Evolutionary conservation across 306 rosid species (phyloP), one percentile per base, ranked within the genome.

Genomic region (Ziziphus jujuba): DNA sequence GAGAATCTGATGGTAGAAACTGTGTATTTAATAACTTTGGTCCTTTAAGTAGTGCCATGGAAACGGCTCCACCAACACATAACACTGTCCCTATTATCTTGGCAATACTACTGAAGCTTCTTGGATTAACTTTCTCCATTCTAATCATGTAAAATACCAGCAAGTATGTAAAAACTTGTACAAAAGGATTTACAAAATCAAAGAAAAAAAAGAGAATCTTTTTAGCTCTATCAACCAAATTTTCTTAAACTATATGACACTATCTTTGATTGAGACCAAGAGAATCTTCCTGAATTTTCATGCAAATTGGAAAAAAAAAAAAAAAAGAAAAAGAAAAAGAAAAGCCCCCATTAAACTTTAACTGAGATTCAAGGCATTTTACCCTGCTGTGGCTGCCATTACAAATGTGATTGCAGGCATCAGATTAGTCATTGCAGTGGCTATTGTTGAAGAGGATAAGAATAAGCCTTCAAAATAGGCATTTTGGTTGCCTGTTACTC

Each of bases 1-100:
- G 20, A 63, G 81, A 73, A 25, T 51, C 73, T 20, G 77, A 48
- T 50, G 77, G 77, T 50, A 76, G 60, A 4, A 73, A 63, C 34
- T 75, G 69, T 55, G 69, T 38, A 62, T 84, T 72, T 33, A 90
- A 53, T 54, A 87, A 72, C 73, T 85, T 85, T 15, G 84, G 84
- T 36, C 97, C 97, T 70, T 89, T 85, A 1, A 87, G 40, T 34
- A 87, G 52, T 9, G 95, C 90, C 84, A 90, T 85, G 66, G 68
- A 72, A 64, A 90, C 71, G 9, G 97, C 89, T 63, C 95, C 97
- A 62, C 83, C 43, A 1, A 87, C 95, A 7, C 95, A 90, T 53
- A 81, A 20, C 48, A 71, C 10, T 35, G 92, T 87, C 49, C 97
- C 97, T 34, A 81, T 5, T 40, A 90, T 80, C 65, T 84, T 87